Evolutionary conservation across 2,329 filamentous ascomycete species (phyloP).

Genomic region (Cytospora paraplurivora): DNA sequence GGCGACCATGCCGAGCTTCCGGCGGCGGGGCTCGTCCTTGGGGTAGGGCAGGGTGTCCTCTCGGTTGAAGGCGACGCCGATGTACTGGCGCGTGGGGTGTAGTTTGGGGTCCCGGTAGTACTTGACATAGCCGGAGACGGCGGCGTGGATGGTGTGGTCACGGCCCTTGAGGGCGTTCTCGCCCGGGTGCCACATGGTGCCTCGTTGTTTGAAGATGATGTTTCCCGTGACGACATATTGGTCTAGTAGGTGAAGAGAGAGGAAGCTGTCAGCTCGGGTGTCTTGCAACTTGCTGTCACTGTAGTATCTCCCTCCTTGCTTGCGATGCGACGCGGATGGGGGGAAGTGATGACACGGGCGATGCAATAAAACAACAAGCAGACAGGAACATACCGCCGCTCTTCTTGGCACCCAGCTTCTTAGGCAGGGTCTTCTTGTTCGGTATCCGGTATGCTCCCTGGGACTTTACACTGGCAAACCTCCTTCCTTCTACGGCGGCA

Average conservation of each 20-base stretch:
- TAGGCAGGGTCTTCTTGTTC: slow-evolving; percentile 63
- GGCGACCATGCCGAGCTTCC: slow-evolving; percentile 74
- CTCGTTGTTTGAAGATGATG: slow-evolving; percentile 97
- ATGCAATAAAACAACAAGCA: background rate
- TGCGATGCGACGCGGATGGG: background rate
- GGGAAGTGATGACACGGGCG: background rate
- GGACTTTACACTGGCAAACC: slow-evolving; percentile 62
- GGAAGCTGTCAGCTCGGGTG: slow-evolving; percentile 5
- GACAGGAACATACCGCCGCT: slow-evolving; percentile 68
- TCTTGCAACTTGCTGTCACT: background rate
- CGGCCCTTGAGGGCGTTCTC: slow-evolving; percentile 95
- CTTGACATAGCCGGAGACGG: slow-evolving; percentile 85
- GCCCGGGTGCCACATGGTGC: slow-evolving; percentile 90
- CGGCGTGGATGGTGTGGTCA: slow-evolving; percentile 93
- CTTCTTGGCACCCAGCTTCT: slow-evolving; percentile 94
- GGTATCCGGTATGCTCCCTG: slow-evolving; percentile 69
- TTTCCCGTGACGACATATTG: slow-evolving; percentile 94
- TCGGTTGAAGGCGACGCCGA: slow-evolving; percentile 87
- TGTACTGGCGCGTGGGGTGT: slow-evolving; percentile 89
- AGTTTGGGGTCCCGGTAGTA: slow-evolving; percentile 88
- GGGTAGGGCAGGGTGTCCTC: slow-evolving; percentile 78
- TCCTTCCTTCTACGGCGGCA: slow-evolving; percentile 50
- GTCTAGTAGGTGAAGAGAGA: slow-evolving; percentile 53
- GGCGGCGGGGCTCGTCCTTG: slow-evolving; percentile 69
- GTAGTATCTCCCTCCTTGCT: background rate